Percentiles rank a stretch among this genome's conserved stretches.
Conservation (phyloP, 2,329 filamentous ascomycete genomes). For the Arthrobotrys pseudoclavata region DNA sequence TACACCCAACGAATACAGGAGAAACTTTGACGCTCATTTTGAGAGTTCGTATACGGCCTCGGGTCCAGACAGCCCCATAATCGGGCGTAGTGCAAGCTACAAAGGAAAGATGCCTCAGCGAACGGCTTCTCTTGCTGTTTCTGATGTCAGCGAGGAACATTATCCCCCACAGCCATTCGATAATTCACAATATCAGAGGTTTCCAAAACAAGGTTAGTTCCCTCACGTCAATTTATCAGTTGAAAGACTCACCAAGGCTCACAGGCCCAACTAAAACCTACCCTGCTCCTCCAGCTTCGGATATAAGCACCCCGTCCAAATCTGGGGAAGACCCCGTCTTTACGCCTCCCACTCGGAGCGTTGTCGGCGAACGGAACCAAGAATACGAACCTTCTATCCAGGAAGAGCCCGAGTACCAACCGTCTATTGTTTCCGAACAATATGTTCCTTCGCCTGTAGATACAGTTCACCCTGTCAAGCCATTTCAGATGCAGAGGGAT, state of each 20-base stretch:
- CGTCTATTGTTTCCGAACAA: slow-evolving; percentile 44
- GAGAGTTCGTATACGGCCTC: slow-evolving; percentile 21
- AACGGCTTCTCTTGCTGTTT: slow-evolving; percentile 44
- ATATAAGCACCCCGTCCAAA: slow-evolving; percentile 53
- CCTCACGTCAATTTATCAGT: background rate
- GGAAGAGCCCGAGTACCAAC: slow-evolving; percentile 49
- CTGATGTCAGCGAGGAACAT: slow-evolving; percentile 51
- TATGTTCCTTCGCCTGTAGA: slow-evolving; percentile 53
- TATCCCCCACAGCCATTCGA: slow-evolving; percentile 52
- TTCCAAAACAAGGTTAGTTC: slow-evolving; percentile 49
- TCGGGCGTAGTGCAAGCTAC: slow-evolving; percentile 42
- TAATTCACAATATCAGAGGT: slow-evolving; percentile 47
- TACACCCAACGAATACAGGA: slow-evolving; percentile 41
- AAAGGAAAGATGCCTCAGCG: slow-evolving; percentile 56
- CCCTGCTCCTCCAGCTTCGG: slow-evolving; percentile 48
- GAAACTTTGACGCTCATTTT: slow-evolving; percentile 31
- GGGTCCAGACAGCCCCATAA: slow-evolving; percentile 42
- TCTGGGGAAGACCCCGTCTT: slow-evolving; percentile 48
- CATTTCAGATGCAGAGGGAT: slow-evolving; percentile 38
- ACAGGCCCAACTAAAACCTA: slow-evolving; percentile 39
- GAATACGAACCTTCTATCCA: slow-evolving; percentile 58
- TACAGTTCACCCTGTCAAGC: slow-evolving; percentile 38
- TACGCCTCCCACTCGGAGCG: slow-evolving; percentile 38
- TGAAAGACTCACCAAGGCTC: slow-evolving; percentile 22
- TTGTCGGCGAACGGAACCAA: slow-evolving; percentile 35